These are phyloP conservation scores for Pichia phayaonensis DNA, from an alignment of 805 yeast species.

Conservation along the genomic window DNA sequence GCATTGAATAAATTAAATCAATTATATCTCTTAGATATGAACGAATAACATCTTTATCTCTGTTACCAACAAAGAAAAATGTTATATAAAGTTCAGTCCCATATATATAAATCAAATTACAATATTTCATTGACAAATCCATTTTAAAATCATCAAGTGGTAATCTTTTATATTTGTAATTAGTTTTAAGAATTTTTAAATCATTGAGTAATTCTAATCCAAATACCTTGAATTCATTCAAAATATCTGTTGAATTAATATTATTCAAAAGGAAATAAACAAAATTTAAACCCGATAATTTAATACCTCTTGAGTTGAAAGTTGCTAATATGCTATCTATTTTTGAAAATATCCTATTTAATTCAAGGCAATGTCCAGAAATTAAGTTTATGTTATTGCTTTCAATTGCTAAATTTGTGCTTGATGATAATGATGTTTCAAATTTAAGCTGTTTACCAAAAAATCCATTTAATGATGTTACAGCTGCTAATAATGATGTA, in stretches of 20 bases:
- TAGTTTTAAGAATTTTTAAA: neutral
- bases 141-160: constrained; percentile 4
- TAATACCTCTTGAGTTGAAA: neutral
- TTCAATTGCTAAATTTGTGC: neutral
- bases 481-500: constrained; percentile 3
- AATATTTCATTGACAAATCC: constrained; percentile 10
- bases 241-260: neutral
- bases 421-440: too few relatives aligned
- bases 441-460: neutral
- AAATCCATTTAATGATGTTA: constrained; percentile 9
- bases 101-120: constrained; percentile 4
- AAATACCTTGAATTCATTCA: neutral
- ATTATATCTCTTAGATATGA: constrained; percentile 5
- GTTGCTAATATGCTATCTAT: neutral
- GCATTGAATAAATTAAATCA: constrained; percentile 9
- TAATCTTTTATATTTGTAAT: constrained; percentile 1
- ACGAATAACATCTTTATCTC: neutral
- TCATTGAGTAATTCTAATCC: constrained; percentile 2
- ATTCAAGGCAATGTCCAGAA: constrained; percentile 7
- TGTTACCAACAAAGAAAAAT: constrained; percentile 5
- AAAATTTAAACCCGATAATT: constrained; percentile 9
- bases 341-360: neutral
- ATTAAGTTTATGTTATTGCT: constrained; percentile 3
- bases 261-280: constrained; percentile 5
- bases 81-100: constrained; percentile 5